These are phyloP conservation scores for Colletotrichum musae DNA, from an alignment of 2,329 filamentous ascomycete genomes.

Conservation along the genomic window DNA sequence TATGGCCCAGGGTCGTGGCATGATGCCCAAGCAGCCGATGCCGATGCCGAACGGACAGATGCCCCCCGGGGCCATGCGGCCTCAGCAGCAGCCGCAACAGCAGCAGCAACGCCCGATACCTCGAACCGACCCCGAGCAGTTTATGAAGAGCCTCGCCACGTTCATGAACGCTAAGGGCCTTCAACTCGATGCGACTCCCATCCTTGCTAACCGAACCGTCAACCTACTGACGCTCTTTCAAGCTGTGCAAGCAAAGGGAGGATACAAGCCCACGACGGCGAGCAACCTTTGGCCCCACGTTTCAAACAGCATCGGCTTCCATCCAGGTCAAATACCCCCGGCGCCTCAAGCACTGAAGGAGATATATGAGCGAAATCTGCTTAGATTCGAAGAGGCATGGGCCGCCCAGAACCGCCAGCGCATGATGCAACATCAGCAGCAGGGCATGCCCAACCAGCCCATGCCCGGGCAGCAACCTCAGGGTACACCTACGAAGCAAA, in stretches of 20 bases:
- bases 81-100: slow-evolving; percentile 57
- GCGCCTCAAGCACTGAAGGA: slow-evolving; percentile 79
- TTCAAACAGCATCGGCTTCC: slow-evolving; percentile 75
- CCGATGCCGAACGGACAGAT: slow-evolving; percentile 71
- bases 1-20: slow-evolving; percentile 59
- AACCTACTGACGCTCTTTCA: slow-evolving; percentile 85
- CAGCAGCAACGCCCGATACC: slow-evolving; percentile 55
- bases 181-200: slow-evolving; percentile 81
- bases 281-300: slow-evolving; percentile 82
- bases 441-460: slow-evolving; percentile 45
- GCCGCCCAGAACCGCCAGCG: slow-evolving; percentile 67
- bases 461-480: slow-evolving; percentile 51
- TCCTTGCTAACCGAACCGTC: slow-evolving; percentile 80
- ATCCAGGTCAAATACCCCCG: slow-evolving; percentile 73
- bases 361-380: slow-evolving; percentile 82
- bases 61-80: slow-evolving; percentile 63
- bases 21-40: slow-evolving; percentile 68
- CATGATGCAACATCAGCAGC: slow-evolving; percentile 63
- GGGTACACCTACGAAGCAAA: slow-evolving; percentile 61
- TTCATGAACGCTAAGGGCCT: slow-evolving; percentile 84
- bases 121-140: slow-evolving; percentile 73
- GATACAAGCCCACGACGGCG: slow-evolving; percentile 80
- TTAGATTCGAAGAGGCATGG: slow-evolving; percentile 82
- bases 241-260: slow-evolving; percentile 80
- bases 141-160: slow-evolving; percentile 81